phyloP scores from a whole-genome alignment of 305 asterid species.

The Fraxinus sp. region DNA sequence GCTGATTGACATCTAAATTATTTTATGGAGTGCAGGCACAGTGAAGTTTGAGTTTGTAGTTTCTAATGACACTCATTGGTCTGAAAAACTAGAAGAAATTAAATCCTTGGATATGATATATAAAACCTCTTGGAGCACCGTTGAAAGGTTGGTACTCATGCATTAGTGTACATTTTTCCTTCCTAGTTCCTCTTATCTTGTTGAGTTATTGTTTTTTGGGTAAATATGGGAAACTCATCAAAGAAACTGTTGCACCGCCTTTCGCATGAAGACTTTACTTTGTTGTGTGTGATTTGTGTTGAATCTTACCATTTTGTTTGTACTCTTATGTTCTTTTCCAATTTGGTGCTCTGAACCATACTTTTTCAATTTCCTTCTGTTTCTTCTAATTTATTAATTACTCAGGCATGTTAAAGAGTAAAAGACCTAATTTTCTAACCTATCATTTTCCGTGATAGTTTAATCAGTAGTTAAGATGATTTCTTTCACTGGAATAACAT shows the following conservation, averaged over 20 bases:
- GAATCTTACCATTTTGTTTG: not conserved
- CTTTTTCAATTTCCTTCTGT: not conserved
- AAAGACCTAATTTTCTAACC: not conserved
- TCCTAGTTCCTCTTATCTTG: not conserved
- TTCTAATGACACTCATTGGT: slow-evolving; percentile 51
- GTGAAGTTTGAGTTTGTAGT: slow-evolving; percentile 52
- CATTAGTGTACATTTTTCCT: not conserved
- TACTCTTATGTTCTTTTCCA: not conserved
- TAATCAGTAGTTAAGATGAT: not conserved
- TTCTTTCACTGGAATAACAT: not conserved
- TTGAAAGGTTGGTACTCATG: slow-evolving; percentile 39
- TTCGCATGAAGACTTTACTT: not conserved
- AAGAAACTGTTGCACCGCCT: not conserved
- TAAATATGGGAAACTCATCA: slow-evolving; percentile 7
- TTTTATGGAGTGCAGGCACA: slow-evolving; percentile 40
- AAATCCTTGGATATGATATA: slow-evolving; percentile 57
- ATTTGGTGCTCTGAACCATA: not conserved
- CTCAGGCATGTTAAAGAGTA: not conserved
- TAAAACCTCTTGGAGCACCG: slow-evolving; percentile 51
- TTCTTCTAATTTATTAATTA: not conserved
- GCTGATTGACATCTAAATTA: slow-evolving; percentile 12
- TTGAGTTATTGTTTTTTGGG: slow-evolving; percentile 10
- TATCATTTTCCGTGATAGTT: not conserved
- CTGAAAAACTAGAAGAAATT: slow-evolving; percentile 51
- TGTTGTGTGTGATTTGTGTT: not conserved